These are phyloP conservation scores for Aureobasidium sp. DNA, from an alignment of 2,329 filamentous ascomycete genomes.

Conservation along the genomic window DNA sequence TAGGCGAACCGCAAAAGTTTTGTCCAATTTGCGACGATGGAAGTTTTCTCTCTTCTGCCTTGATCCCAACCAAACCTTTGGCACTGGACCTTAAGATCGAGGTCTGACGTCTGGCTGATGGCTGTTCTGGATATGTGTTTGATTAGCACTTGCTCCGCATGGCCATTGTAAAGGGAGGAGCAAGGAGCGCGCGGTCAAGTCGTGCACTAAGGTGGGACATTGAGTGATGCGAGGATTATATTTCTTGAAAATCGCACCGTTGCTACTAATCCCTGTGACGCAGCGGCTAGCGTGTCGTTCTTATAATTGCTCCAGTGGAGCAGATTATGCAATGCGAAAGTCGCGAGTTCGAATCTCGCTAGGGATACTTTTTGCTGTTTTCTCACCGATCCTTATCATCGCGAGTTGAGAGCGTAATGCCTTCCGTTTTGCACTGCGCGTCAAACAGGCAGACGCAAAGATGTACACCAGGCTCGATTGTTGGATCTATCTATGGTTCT, in stretches of 20 bases:
- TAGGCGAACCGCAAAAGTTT: slow-evolving; percentile 2
- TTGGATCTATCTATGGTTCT: neutral
- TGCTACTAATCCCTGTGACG: slow-evolving; percentile 11
- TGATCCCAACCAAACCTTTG: neutral
- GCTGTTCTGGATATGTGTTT: neutral
- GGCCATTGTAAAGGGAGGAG: no score
- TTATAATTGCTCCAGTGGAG: slow-evolving; percentile 27
- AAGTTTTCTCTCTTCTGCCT: neutral
- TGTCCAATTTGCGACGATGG: neutral
- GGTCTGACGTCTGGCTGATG: neutral
- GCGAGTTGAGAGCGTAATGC: neutral
- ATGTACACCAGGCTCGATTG: neutral
- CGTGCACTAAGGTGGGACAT: no score
- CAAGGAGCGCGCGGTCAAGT: no score
- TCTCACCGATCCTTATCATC: neutral
- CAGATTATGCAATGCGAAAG: slow-evolving; percentile 15
- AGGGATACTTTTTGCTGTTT: slow-evolving; percentile 6
- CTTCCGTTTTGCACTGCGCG: neutral
- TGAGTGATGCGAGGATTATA: accelerated
- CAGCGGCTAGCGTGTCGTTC: slow-evolving; percentile 40
- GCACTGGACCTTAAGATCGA: neutral
- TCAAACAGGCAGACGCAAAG: neutral
- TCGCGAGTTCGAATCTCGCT: slow-evolving; percentile 16
- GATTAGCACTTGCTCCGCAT: no score
- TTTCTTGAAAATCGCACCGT: neutral